phyloP scores from a whole-genome alignment of 495 filamentous ascomycete species.

The Neurospora sp. region DNA sequence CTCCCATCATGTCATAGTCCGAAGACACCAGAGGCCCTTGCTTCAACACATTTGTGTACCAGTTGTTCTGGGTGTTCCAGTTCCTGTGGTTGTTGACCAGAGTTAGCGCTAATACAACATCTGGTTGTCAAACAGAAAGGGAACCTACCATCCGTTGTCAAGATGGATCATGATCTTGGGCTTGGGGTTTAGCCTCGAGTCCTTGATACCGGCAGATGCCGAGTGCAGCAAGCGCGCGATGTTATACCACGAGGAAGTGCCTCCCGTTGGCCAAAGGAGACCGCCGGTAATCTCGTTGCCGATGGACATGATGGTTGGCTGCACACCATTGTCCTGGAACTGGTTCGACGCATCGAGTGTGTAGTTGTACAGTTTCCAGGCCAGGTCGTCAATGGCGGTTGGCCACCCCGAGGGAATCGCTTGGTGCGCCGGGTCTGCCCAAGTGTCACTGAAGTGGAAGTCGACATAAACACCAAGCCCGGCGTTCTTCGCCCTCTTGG shows the following conservation, averaged over 20 bases:
- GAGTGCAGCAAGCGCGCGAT: slow-evolving; percentile 54
- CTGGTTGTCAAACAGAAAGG: background rate
- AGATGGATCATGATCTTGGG: slow-evolving; percentile 62
- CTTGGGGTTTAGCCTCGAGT: slow-evolving; percentile 43
- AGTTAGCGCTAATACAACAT: background rate
- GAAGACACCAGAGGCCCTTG: slow-evolving; percentile 39
- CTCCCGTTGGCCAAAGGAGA: slow-evolving; percentile 54
- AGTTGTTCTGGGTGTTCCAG: slow-evolving; percentile 52
- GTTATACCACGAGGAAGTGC: slow-evolving; percentile 41
- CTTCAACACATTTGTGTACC: slow-evolving; percentile 47
- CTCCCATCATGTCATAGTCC: slow-evolving; percentile 60
- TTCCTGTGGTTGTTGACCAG: slow-evolving; percentile 22
- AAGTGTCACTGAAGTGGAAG: slow-evolving; percentile 63
- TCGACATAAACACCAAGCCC: slow-evolving; percentile 59
- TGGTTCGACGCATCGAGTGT: slow-evolving; percentile 49
- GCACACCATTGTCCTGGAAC: slow-evolving; percentile 43
- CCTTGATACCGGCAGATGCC: slow-evolving; percentile 50
- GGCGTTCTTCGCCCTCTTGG: slow-evolving; percentile 50
- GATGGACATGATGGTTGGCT: slow-evolving; percentile 55
- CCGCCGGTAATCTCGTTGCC: slow-evolving; percentile 61
- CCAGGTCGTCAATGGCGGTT: slow-evolving; percentile 44
- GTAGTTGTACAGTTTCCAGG: slow-evolving; percentile 57
- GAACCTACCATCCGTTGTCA: slow-evolving; percentile 50
- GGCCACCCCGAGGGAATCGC: slow-evolving; percentile 53
- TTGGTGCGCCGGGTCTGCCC: slow-evolving; percentile 37